phyloP scores from a whole-genome alignment of 768 basidiomycete genomes.

The Suillus lakei region DNA sequence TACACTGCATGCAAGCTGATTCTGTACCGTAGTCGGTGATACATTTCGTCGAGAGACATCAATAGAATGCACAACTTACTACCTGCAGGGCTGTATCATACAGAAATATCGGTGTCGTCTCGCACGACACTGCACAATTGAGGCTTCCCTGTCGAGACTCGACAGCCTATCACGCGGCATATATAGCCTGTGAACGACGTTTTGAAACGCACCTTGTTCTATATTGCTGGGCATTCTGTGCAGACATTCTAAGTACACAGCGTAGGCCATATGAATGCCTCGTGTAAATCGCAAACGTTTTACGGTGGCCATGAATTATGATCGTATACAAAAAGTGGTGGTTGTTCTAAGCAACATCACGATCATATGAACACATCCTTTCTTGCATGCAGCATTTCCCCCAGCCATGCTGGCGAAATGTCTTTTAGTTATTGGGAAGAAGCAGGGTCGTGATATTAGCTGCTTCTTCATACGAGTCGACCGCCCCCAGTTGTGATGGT shows the following conservation, averaged over 20 bases:
- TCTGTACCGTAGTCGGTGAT: too few species aligned
- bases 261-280: neutral
- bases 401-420: neutral
- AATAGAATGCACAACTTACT: too few species aligned
- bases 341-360: neutral
- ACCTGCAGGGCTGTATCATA: neutral
- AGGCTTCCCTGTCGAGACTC: neutral
- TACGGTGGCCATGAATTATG: neutral
- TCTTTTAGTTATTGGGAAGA: conserved; percentile 11
- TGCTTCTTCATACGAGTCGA: conserved; percentile 22
- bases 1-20: neutral
- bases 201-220: neutral
- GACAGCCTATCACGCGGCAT: neutral
- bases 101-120: neutral
- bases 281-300: neutral
- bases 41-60: too few species aligned
- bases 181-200: neutral
- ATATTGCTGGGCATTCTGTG: neutral
- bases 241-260: neutral
- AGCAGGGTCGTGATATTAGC: conserved; percentile 22
- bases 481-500: conserved; percentile 25
- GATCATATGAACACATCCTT: neutral
- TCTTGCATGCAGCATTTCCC: neutral
- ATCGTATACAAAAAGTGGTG: neutral
- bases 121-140: neutral